These are phyloP conservation scores for Xylariaceae sp. DNA, from an alignment of 2,329 filamentous ascomycete genomes.

Conservation along the genomic window DNA sequence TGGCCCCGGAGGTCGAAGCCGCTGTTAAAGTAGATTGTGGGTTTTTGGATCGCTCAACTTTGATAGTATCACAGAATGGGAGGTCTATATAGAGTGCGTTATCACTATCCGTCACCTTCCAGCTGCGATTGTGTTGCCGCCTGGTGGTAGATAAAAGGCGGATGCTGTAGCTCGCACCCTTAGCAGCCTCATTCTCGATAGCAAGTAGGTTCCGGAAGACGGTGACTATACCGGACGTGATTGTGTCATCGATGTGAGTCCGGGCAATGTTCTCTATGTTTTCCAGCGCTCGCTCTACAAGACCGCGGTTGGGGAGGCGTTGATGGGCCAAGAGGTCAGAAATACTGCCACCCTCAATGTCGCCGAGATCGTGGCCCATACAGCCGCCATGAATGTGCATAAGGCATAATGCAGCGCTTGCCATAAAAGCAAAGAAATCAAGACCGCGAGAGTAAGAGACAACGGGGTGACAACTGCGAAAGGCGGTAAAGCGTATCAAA, in stretches of 20 bases:
- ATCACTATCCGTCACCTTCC: background rate
- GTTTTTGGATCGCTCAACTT: background rate
- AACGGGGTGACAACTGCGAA: constrained; percentile 40
- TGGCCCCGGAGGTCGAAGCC: background rate
- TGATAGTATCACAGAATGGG: constrained; percentile 23
- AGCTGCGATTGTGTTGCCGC: background rate
- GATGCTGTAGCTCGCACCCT: constrained; percentile 13
- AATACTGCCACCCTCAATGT: constrained; percentile 15
- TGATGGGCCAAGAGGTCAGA: constrained; percentile 48
- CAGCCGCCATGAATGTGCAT: constrained; percentile 46
- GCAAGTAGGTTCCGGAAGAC: constrained; percentile 45
- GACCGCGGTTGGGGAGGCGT: constrained; percentile 48
- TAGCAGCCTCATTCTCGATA: constrained; percentile 43
- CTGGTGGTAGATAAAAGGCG: background rate
- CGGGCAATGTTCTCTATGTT: constrained; percentile 39
- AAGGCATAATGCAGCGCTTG: constrained; percentile 48
- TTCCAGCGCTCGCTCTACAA: constrained; percentile 46
- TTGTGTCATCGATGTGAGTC: constrained; percentile 35
- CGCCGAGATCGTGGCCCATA: constrained; percentile 13
- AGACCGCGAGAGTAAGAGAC: constrained; percentile 48
- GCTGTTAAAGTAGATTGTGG: background rate
- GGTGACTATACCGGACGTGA: constrained; percentile 37
- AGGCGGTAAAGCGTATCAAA: constrained; percentile 46
- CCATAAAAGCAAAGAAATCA: constrained; percentile 50
- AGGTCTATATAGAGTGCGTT: constrained; percentile 14